Evolutionary conservation across 768 basidiomycete genomes (phyloP), one percentile per base, ranked within the genome.

Genomic region (Tephrocybe sp.): DNA sequence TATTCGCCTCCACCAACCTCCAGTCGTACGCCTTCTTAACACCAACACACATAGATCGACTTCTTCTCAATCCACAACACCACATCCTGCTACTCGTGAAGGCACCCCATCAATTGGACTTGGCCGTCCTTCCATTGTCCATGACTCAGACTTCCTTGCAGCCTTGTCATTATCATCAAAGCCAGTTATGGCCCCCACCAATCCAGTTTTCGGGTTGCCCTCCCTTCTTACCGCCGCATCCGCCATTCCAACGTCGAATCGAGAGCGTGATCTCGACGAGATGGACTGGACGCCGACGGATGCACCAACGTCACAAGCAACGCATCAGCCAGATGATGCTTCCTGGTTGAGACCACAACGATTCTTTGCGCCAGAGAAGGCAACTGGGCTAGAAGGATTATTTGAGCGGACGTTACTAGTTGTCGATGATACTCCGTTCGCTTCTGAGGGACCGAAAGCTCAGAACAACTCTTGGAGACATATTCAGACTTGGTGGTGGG

Each of bases 331-430:
- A 5, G 60, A 68, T 14, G 68, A 76, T 17, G 74, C 78, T 47
- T 65, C 70, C 21, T 84, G 78, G 81, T 59, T 91, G 44, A 79
- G 82, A 4, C 87, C 85, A 3, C 88, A 89, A 58, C 76, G 78
- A 12, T 91, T 90, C 62, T 91, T 90, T 57, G 79, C 86, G 14
- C 88, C 88, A 0, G 88, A 90, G 63, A 78, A 81, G 54, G 86
- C 88, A 0, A 91, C 88, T 0, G 88, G 88, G 12, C 73, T 91
- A 7, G 88, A 91, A 65, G 73, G 75, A 32, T 67, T 91, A 14
- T 85, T 90, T 54, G 83, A 83, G 50, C 73, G 71, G 54, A 83
- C 86, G 10, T 76, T 73, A 44, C 68, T 86, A 7, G 70, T 71
- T 30, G 70, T 69, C 20, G 83, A 86, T 46, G 82, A 83, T 45